Evolutionary conservation across 805 yeast species (phyloP), one percentile per base, ranked within the genome.

Genomic region (Metschnikowia cubensis): DNA sequence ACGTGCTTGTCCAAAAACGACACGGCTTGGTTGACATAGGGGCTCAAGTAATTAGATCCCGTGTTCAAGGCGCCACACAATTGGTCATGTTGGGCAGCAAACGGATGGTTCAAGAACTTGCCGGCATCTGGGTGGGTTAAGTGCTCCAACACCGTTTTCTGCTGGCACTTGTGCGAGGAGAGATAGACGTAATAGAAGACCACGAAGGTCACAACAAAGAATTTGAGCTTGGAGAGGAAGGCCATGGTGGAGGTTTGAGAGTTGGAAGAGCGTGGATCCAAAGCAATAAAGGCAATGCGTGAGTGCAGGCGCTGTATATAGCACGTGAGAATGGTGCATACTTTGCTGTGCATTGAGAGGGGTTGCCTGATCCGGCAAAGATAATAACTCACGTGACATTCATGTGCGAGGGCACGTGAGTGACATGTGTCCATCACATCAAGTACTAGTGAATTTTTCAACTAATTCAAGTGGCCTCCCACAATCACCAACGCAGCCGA

Each of bases 81-180:
- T 45, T 59, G 56, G 56, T 61, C 64, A 57, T 73, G 77, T 49
- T 64, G 62, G 50, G 66, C 64, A 44, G 67, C 54, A 47, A 71
- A 64, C 41, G 78, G 78, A 55, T 72, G 76, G 51, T 69, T 57
- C 40, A 70, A 61, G 13, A 58, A 49, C 41, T 66, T 59, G 48
- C 64, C 63, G 14, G 63, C 66, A 7, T 49, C 49, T 3, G 55
- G 55, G 53, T 63, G 65, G 41, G 51, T 38, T 47, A 50, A 50
- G 35, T 43, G 50, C 48, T 65, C 65, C 51, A 71, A 62, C 5
- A 64, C 54, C 11, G 64, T 43, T 57, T 64, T 66, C 41, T 63
- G 55, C 54, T 66, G 60, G 59, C 78, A 74, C 59, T 73, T 73
- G 64, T 71, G 73, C 33, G 66, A 59, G 57, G 60, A 62, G 54